Evolutionary conservation across 2,329 filamentous ascomycete species (phyloP), one percentile per base, ranked within the genome.

Genomic region (Fonsecaea pedrosoi): DNA sequence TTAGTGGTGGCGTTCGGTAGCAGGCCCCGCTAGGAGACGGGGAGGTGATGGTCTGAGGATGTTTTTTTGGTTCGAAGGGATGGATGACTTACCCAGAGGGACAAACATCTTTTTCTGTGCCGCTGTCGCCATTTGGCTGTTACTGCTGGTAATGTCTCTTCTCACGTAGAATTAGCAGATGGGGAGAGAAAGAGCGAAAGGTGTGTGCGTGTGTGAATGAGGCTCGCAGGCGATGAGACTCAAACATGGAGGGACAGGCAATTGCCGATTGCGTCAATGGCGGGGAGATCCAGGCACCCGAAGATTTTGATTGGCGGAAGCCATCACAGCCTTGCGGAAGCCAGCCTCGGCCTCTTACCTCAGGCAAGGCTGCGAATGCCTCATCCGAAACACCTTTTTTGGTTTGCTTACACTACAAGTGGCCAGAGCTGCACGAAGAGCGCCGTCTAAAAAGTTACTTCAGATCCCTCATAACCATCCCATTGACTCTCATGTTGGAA

Each of bases 51-150:
- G 25, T 25, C 25, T 25, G 25, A 25, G 25, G 25, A 25, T 25
- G 25, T 25, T 25, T 25, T 25, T 25, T 25, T 25, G 21, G 25
- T 25, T 25, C 25, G 25, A 25, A 2, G 25, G 1, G 25, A 25
- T 25, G 2, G 25, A 25, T 25, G 25, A 25, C 25, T 59, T 75
- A 82, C 81, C 81, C 40, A 83, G 77, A 37, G 81, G 81, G 75
- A 83, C 80, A 63, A 82, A 83, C 71, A 81, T 81, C 77, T 82
- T 83, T 66, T 76, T 77, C 56, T 45, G 66, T 66, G 21, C 79
- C 18, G 67, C 67, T 54, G 69, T 65, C n/a, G 70, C 65, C 68
- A 69, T 69, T 18, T 64, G 58, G 13, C 9, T 45, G 3, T 9
- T 2, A 7, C 15, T 42, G 25, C 9, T 25, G 18, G 25, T 37